Percentiles rank a stretch among this genome's conserved stretches.
Conservation (phyloP, 163 green algal genomes). For the Scenedesmus sp. region DNA sequence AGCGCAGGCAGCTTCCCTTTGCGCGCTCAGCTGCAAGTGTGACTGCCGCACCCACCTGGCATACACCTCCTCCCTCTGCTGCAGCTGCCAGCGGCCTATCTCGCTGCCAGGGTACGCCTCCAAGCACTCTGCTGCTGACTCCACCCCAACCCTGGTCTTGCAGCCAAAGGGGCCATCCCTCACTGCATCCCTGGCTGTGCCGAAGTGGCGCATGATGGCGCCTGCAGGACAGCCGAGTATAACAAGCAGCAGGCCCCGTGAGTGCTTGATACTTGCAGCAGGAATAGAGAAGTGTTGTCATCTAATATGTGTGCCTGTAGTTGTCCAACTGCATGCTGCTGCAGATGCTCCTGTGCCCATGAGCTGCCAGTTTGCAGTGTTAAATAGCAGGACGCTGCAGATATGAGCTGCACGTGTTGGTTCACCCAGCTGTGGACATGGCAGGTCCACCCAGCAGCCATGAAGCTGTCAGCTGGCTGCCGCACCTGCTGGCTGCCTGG, state of each 20-base stretch:
- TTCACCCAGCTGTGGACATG: background rate
- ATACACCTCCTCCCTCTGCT: conserved; percentile 77
- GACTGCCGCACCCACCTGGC: conserved; percentile 58
- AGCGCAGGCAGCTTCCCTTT: background rate
- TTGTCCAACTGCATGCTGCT: background rate
- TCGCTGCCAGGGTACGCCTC: conserved; percentile 67
- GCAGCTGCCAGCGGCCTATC: conserved; percentile 72
- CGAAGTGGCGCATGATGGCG: conserved; percentile 71
- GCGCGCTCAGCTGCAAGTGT: too few species aligned
- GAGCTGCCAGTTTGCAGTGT: background rate
- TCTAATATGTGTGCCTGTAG: background rate
- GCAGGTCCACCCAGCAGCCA: background rate
- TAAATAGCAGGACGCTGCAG: background rate
- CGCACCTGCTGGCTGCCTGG: conserved; percentile 67
- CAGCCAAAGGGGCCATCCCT: conserved; percentile 64
- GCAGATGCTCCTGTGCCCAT: background rate
- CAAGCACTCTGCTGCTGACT: conserved; percentile 69
- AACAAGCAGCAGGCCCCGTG: background rate
- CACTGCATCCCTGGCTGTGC: conserved; percentile 66
- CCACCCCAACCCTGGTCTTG: conserved; percentile 47
- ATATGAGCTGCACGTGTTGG: background rate
- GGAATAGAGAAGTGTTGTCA: background rate
- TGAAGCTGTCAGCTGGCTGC: background rate
- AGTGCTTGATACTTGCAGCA: background rate
- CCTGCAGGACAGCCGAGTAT: conserved; percentile 40